These are phyloP conservation scores for Syzygium malaccense DNA, from an alignment of 441 rosid genomes.

Conservation along the genomic window DNA sequence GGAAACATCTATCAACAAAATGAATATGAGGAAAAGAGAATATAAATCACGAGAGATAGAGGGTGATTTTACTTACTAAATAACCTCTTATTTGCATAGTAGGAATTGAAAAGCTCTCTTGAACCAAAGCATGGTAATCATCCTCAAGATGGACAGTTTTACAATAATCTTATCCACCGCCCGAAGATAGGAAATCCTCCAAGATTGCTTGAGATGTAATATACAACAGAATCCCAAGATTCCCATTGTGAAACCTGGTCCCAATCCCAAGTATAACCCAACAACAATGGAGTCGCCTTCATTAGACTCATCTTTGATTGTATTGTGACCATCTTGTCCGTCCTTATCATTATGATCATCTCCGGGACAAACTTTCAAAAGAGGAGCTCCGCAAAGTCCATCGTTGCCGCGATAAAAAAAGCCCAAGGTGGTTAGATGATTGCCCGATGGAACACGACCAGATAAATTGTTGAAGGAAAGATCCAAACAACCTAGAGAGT, in stretches of 20 bases:
- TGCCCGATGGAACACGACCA: background rate
- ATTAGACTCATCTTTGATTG: background rate
- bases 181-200: background rate
- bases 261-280: background rate
- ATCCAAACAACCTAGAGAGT: background rate
- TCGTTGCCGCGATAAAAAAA: background rate
- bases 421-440: background rate
- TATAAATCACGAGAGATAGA: background rate
- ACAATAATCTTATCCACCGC: background rate
- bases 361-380: background rate
- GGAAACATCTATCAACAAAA: background rate
- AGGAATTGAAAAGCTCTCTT: background rate
- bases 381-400: background rate
- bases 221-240: background rate
- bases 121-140: background rate
- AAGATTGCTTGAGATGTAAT: background rate
- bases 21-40: background rate
- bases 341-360: background rate
- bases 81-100: background rate
- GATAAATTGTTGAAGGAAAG: background rate
- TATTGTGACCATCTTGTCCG: background rate
- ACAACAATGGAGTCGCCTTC: background rate
- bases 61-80: background rate
- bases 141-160: background rate
- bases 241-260: accelerated